These are phyloP conservation scores for Xanthoconium stramineum DNA, from an alignment of 768 basidiomycete genomes.

Conservation along the genomic window DNA sequence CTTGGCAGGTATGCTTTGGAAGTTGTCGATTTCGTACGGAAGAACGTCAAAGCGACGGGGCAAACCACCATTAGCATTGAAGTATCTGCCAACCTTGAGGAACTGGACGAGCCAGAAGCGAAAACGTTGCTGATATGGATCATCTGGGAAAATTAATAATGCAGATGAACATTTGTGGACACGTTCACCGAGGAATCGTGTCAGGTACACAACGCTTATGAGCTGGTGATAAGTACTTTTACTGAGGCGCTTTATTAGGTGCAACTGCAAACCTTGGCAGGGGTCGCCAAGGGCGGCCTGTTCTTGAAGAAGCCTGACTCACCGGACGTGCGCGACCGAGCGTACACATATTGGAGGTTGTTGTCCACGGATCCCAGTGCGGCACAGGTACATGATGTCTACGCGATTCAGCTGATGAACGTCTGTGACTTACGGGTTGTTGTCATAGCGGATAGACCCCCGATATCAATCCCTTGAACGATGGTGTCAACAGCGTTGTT, in stretches of 20 bases:
- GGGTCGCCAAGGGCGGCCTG: conserved; percentile 95
- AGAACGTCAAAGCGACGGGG: conserved; percentile 92
- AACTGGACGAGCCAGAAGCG: conserved; percentile 96
- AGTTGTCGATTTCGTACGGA: conserved; percentile 96
- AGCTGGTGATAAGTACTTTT: background rate
- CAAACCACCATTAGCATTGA: conserved; percentile 97
- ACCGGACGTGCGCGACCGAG: conserved; percentile 93
- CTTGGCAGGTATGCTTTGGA: conserved; percentile 83
- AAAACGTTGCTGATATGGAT: conserved; percentile 99
- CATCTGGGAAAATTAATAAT: conserved; percentile 96
- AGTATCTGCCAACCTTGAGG: conserved; percentile 92
- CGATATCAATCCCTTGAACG: conserved; percentile 89
- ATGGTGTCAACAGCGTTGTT: conserved; percentile 84
- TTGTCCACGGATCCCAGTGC: conserved; percentile 93
- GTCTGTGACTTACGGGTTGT: conserved; percentile 50
- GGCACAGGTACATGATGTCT: conserved; percentile 65
- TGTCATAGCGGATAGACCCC: conserved; percentile 87
- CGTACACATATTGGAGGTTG: conserved; percentile 97
- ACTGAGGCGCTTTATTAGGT: conserved; percentile 37
- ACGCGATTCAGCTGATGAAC: background rate
- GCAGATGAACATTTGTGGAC: conserved; percentile 92
- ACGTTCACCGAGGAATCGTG: conserved; percentile 93
- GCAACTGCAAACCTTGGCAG: conserved; percentile 83
- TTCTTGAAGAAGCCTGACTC: conserved; percentile 94
- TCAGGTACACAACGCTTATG: conserved; percentile 45